Conservation (phyloP, 2,329 filamentous ascomycete species). For the Alternaria dauci region DNA sequence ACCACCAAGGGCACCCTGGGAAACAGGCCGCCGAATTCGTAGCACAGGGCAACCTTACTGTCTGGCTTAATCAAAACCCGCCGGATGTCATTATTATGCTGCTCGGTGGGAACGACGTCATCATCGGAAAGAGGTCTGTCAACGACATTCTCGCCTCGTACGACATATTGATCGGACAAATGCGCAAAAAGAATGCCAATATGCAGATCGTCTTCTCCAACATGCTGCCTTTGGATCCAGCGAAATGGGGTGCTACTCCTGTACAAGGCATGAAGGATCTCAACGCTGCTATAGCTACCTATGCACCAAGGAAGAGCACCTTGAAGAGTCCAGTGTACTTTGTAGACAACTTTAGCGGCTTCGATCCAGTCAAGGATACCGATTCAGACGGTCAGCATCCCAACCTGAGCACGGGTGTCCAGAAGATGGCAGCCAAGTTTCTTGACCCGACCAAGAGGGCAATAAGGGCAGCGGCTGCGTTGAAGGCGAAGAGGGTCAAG, state of each 20-base stretch:
- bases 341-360: slow-evolving; percentile 43
- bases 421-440: slow-evolving; percentile 44
- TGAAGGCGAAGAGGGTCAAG: slow-evolving; percentile 15
- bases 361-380: slow-evolving; percentile 42
- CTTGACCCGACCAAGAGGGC: slow-evolving; percentile 28
- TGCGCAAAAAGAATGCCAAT: slow-evolving; percentile 52
- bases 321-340: slow-evolving; percentile 34
- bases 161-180: slow-evolving; percentile 52
- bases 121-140: slow-evolving; percentile 43
- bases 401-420: slow-evolving; percentile 36
- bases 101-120: slow-evolving; percentile 57
- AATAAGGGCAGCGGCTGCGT: slow-evolving; percentile 25
- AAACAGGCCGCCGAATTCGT: slow-evolving; percentile 53
- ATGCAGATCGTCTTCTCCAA: slow-evolving; percentile 53
- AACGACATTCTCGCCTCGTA: slow-evolving; percentile 51
- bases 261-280: slow-evolving; percentile 29
- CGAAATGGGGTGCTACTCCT: slow-evolving; percentile 29
- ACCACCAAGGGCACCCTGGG: slow-evolving; percentile 58
- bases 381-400: slow-evolving; percentile 46
- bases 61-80: slow-evolving; percentile 51
- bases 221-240: slow-evolving; percentile 38
- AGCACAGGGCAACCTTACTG: slow-evolving; percentile 48
- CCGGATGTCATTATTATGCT: slow-evolving; percentile 59
- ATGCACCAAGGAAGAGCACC: slow-evolving; percentile 33
- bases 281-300: slow-evolving; percentile 29